phyloP scores from a whole-genome alignment of 768 basidiomycete species.

The Tricholoma sp. region DNA sequence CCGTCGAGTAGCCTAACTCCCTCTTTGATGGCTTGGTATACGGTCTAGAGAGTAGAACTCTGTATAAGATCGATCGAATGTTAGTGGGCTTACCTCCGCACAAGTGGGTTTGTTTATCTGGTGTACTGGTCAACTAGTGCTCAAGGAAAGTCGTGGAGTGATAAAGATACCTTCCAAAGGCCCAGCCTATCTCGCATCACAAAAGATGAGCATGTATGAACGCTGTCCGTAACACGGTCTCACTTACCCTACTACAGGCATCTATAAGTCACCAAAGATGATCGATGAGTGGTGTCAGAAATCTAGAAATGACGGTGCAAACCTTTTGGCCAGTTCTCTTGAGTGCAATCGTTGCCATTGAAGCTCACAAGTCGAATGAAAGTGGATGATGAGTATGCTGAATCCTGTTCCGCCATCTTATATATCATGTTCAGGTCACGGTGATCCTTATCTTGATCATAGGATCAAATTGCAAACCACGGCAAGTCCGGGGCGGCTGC shows the following conservation, averaged over 20 bases:
- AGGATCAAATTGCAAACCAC: too few species aligned
- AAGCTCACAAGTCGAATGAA: neutral
- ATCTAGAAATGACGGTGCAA: neutral
- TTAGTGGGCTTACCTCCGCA: constrained; percentile 40
- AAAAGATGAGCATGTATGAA: constrained; percentile 8
- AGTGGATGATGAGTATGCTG: neutral
- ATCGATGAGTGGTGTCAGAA: neutral
- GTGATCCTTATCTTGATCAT: neutral
- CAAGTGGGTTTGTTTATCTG: constrained; percentile 58
- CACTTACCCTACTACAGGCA: constrained; percentile 67
- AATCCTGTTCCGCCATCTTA: neutral
- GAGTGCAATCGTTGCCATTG: constrained; percentile 50
- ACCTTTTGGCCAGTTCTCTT: constrained; percentile 61
- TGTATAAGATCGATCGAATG: neutral
- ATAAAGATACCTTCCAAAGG: constrained; percentile 56
- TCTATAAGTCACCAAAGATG: constrained; percentile 32
- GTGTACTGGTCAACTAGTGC: constrained; percentile 39
- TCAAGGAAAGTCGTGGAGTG: constrained; percentile 17
- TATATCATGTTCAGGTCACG: neutral
- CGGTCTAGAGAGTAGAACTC: constrained; percentile 41
- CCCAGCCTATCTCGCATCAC: constrained; percentile 42
- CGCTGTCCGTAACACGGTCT: neutral
- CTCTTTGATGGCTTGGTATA: constrained; percentile 80
- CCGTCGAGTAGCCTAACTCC: constrained; percentile 88
- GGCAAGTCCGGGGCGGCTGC: neutral